These are phyloP conservation scores for Saccharum hybrid DNA, from an alignment of 202 grass and related monocot genomes.

Conservation along the genomic window DNA sequence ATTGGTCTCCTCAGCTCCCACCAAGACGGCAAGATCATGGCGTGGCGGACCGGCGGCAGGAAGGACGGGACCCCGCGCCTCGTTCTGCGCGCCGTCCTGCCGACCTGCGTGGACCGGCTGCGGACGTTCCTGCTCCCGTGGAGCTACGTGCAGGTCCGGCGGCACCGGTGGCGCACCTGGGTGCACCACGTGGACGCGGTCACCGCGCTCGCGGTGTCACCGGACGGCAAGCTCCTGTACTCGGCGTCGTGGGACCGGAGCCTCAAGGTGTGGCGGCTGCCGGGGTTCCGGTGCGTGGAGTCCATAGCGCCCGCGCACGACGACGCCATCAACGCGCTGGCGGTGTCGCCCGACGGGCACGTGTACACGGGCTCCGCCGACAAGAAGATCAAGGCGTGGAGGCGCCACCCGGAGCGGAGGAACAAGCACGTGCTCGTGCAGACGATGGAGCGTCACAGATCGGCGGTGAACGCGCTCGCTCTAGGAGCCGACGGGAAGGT, in stretches of 20 bases:
- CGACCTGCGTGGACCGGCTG: conserved; percentile 53
- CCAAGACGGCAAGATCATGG: conserved; percentile 75
- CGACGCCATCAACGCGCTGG: conserved; percentile 70
- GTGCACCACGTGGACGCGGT: conserved; percentile 75
- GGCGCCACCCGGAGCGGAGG: conserved; percentile 10
- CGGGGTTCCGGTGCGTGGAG: conserved; percentile 61
- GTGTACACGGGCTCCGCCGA: conserved; percentile 75
- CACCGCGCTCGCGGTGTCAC: conserved; percentile 57
- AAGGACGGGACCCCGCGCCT: conserved; percentile 24
- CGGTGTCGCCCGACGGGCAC: conserved; percentile 48
- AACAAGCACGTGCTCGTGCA: conserved; percentile 46
- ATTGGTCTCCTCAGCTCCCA: conserved; percentile 56
- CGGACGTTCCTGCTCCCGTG: conserved; percentile 49
- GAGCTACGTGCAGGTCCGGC: conserved; percentile 61
- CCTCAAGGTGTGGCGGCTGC: conserved; percentile 63
- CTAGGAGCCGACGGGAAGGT: conserved; percentile 47
- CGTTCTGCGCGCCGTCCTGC: conserved; percentile 47
- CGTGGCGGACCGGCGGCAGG: conserved; percentile 33
- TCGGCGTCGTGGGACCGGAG: conserved; percentile 72
- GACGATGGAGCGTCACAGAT: conserved; percentile 55
- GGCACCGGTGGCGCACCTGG: conserved; percentile 61
- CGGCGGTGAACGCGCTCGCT: conserved; percentile 68
- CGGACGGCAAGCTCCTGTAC: conserved; percentile 60
- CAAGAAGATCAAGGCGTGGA: conserved; percentile 60
- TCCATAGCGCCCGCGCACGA: conserved; percentile 54